These are phyloP conservation scores for Coemansia javaensis DNA, from an alignment of 192 early-diverging fungal species.

Conservation along the genomic window DNA sequence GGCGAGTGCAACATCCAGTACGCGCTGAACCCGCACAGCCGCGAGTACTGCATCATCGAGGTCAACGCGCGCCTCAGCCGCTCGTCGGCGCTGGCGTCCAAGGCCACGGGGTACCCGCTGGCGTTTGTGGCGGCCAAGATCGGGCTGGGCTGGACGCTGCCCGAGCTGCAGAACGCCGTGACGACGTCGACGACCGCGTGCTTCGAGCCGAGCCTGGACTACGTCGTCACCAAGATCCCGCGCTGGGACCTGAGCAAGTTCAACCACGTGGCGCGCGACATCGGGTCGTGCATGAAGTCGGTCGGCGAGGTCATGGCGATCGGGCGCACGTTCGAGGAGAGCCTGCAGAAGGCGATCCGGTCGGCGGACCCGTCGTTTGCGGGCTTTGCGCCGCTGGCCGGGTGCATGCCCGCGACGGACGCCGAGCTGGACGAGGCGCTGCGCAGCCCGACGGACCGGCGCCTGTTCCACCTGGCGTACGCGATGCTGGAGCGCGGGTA, in stretches of 20 bases:
- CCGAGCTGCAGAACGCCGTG: conserved; percentile 83
- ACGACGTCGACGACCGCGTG: conserved; percentile 92
- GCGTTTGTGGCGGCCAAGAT: conserved; percentile 98
- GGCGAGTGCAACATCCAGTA: conserved; percentile 99
- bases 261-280: conserved; percentile 77
- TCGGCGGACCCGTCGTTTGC: conserved; percentile 88
- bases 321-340: conserved; percentile 94
- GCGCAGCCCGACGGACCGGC: conserved; percentile 69
- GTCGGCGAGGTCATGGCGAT: conserved; percentile 99
- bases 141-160: conserved; percentile 81
- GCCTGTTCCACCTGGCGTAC: conserved; percentile 77
- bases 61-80: conserved; percentile 96
- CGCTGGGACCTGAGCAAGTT: conserved; percentile 97
- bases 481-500: conserved; percentile 78
- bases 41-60: conserved; percentile 93
- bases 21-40: conserved; percentile 80
- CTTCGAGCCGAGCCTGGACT: conserved; percentile 97
- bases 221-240: conserved; percentile 94
- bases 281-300: conserved; percentile 90
- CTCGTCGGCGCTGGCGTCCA: conserved; percentile 83
- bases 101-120: conserved; percentile 96
- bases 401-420: conserved; percentile 19
- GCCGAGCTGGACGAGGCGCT: conserved; percentile 62
- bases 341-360: conserved; percentile 93
- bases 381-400: conserved; percentile 67